Conservation (phyloP, 257 asterid species). For the Petunia axillaris region DNA sequence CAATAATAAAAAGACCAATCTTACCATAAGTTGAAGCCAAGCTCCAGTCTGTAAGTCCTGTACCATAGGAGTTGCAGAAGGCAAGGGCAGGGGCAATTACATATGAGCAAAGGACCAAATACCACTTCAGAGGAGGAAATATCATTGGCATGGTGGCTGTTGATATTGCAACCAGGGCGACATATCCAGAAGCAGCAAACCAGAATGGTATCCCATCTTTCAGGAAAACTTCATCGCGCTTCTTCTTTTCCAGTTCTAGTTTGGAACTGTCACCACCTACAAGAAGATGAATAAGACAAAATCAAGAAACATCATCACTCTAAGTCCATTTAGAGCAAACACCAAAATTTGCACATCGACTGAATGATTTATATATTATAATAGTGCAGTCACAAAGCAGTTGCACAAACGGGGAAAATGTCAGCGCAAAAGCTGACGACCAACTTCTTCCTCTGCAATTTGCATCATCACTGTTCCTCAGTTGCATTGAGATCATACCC, state of each 20-base stretch:
- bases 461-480: slow-evolving; percentile 13
- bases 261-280: slow-evolving; percentile 61
- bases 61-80: slow-evolving; percentile 93
- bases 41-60: slow-evolving; percentile 96
- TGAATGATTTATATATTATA: not conserved
- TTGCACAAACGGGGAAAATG: slow-evolving; percentile 17
- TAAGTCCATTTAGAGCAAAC: not conserved
- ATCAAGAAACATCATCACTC: not conserved
- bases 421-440: not conserved
- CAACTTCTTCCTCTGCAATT: not conserved
- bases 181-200: slow-evolving; percentile 92
- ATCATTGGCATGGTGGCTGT: slow-evolving; percentile 72
- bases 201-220: slow-evolving; percentile 80
- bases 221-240: slow-evolving; percentile 68
- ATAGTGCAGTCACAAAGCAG: slow-evolving; percentile 14
- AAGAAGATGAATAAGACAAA: slow-evolving; percentile 15
- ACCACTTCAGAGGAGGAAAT: slow-evolving; percentile 95
- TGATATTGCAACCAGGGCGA: slow-evolving; percentile 84
- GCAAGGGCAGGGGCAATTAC: slow-evolving; percentile 95
- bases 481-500: slow-evolving; percentile 16
- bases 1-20: slow-evolving; percentile 87
- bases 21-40: slow-evolving; percentile 90
- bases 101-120: slow-evolving; percentile 85
- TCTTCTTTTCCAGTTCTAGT: slow-evolving; percentile 58
- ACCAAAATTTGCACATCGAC: not conserved